These are phyloP conservation scores for Tylopilus cervinicoccineus DNA, from an alignment of 768 basidiomycete species.

Conservation along the genomic window DNA sequence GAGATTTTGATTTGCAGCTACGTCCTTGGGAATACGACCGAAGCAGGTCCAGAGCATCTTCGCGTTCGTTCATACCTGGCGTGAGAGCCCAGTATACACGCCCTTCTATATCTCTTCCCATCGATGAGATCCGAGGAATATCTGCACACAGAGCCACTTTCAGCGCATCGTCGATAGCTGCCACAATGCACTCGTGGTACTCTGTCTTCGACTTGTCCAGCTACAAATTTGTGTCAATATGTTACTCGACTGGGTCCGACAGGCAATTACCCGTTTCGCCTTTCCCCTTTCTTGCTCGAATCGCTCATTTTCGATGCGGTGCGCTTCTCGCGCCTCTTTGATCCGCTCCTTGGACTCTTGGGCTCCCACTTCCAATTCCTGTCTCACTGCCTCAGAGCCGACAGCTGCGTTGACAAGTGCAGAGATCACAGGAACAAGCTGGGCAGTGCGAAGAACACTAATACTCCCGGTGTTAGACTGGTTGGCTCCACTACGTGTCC, in stretches of 20 bases:
- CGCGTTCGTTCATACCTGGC: slow-evolving; percentile 55
- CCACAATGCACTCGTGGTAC: slow-evolving; percentile 47
- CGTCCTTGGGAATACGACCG: slow-evolving; percentile 23
- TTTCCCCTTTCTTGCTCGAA: slow-evolving; percentile 38
- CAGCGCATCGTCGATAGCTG: slow-evolving; percentile 52
- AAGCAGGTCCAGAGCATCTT: slow-evolving; percentile 37
- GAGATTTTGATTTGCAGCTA: slow-evolving; percentile 33
- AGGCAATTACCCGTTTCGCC: slow-evolving; percentile 25
- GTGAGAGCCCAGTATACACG: slow-evolving; percentile 65
- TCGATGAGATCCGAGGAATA: slow-evolving; percentile 49
- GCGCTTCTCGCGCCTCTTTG: slow-evolving; percentile 50
- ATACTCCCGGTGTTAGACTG: slow-evolving; percentile 26
- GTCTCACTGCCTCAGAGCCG: slow-evolving; percentile 44
- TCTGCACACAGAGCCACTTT: slow-evolving; percentile 45
- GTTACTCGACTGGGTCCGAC: not conserved
- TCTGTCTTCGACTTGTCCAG: slow-evolving; percentile 44
- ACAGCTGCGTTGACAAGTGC: slow-evolving; percentile 54
- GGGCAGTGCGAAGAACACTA: slow-evolving; percentile 44
- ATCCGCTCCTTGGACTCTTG: slow-evolving; percentile 52
- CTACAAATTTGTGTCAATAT: slow-evolving; percentile 10
- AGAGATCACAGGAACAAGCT: slow-evolving; percentile 63
- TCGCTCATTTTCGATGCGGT: slow-evolving; percentile 29
- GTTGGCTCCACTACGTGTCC: slow-evolving; percentile 44
- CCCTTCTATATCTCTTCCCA: slow-evolving; percentile 70
- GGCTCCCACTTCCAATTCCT: slow-evolving; percentile 57